Base-by-base conservation (phyloP, 192 early-diverging fungal species). In the Paraglomus occultum region DNA sequence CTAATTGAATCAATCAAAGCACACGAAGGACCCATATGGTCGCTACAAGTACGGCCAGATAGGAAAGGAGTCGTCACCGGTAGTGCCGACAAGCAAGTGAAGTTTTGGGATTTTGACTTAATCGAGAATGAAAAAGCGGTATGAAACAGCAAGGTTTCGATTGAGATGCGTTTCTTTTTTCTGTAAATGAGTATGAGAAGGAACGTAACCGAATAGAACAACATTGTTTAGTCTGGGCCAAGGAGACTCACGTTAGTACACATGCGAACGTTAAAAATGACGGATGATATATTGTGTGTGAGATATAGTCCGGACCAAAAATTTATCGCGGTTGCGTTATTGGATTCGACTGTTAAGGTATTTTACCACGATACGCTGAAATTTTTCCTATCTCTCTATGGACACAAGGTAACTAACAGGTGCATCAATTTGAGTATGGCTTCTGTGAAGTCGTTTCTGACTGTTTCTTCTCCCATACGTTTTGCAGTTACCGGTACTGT, bases 351-450 rank as follows among this genome's bases (percentile, higher is more conserved):
- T 12, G 92, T 99, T 76, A 99, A 99, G 72, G 90, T 98, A 70
- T 96, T 99, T 72, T 96, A 95, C 70, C 87, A 87, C 42, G 97
- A 99, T 71, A 90, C 95, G 17, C 90, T 99, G 70, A 99, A 97
- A 75, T 97, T 97, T 80, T 94, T 92, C 77, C 80, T 99, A 64
- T 97, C 95, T 6, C 82, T 99, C 12, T 99, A 99, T 76, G 97
- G 97, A 8, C 97, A 99, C 79, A 95, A 94, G 48, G 74, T 80
- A 75, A 72, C 20, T 23, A 39, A 3, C 31, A 31, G 31, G 31
- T 3, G 31, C 3, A 3, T 1, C 1, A 3, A 31, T 31, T 58
- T 14, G 31, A 14, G 31, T 12, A 12, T 5, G 14, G 15, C 38
- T 15, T 40, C 31, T 31, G 47, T 49, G 38, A 70, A 2, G 1